phyloP scores from a whole-genome alignment of 2,329 filamentous ascomycete genomes.

The Fusarium sp. region DNA sequence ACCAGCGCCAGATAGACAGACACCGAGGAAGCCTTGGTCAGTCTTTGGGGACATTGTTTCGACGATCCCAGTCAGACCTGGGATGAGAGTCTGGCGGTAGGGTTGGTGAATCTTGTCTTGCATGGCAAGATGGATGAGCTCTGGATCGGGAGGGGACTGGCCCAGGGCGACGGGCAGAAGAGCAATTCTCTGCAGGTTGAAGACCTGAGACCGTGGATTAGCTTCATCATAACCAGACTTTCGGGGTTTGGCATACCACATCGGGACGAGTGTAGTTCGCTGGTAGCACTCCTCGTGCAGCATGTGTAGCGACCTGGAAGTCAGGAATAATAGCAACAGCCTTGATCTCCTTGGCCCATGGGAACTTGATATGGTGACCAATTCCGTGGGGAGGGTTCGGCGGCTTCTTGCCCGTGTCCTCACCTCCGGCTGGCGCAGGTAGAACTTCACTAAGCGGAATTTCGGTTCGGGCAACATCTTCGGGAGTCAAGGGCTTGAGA shows the following conservation, averaged over 20 bases:
- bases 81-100: slow-evolving; percentile 91
- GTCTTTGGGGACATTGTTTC: slow-evolving; percentile 88
- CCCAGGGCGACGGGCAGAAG: slow-evolving; percentile 90
- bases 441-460: slow-evolving; percentile 95
- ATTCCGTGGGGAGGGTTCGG: slow-evolving; percentile 92
- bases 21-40: slow-evolving; percentile 88
- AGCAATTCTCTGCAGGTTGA: slow-evolving; percentile 94
- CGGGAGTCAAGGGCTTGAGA: slow-evolving; percentile 87
- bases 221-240: not conserved
- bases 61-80: slow-evolving; percentile 89
- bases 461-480: slow-evolving; percentile 89
- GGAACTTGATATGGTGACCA: slow-evolving; percentile 95
- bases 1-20: slow-evolving; percentile 93
- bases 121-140: slow-evolving; percentile 97
- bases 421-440: slow-evolving; percentile 86
- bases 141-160: slow-evolving; percentile 87
- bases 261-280: slow-evolving; percentile 81
- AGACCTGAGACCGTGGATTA: slow-evolving; percentile 64
- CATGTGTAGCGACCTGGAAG: slow-evolving; percentile 94
- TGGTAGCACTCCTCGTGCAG: slow-evolving; percentile 86
- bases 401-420: slow-evolving; percentile 87
- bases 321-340: slow-evolving; percentile 95
- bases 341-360: slow-evolving; percentile 94
- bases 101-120: slow-evolving; percentile 98
- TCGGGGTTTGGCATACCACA: slow-evolving; percentile 65